Evolutionary conservation across 306 rosid genomes (phyloP), one percentile per base, ranked within the genome.

Genomic region (Cajanus cajan): DNA sequence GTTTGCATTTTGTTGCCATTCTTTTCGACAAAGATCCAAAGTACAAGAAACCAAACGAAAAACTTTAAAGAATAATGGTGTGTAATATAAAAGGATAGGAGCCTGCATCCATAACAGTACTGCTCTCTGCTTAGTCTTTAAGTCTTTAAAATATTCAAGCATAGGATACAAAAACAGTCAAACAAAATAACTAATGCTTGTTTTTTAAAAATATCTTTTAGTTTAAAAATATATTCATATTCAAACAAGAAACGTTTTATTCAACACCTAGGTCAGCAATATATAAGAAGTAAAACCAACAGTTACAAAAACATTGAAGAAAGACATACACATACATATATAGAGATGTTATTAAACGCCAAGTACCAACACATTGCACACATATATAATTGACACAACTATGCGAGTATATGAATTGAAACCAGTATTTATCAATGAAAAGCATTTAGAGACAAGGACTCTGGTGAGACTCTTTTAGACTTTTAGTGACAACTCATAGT

Each of bases 71-170:
- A 71, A 73, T 73, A 39, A 58, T 48, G 73, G 68, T 37, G 18
- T 74, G 67, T 7, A 73, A 73, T 83, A 79, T 78, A 83, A 73
- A 55, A 83, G 65, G 77, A 83, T 83, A 83, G 78, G 83, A 83
- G 86, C 86, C 83, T 83, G 86, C 86, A 83, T 83, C 86, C 86
- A 74, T 78, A 71, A 77, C 75, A 63, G 79, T 82, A 25, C 86
- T 52, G 40, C 44, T 48, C 64, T 62, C 67, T 77, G 61, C 67
- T 82, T 78, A 83, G 13, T 78, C 55, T 36, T 22, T 44, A 68
- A 72, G 68, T 54, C 63, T 63, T 66, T 8, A 78, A 66, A 70
- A 83, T 36, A 73, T 55, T 57, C 77, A 73, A 67, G n/a, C 72
- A 45, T 19, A n/a, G 41, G 69, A 78, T 72, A 78, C 65, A 55